Evolutionary conservation across 2,329 filamentous ascomycete genomes (phyloP).

Genomic region (Fusarium nematophilum): DNA sequence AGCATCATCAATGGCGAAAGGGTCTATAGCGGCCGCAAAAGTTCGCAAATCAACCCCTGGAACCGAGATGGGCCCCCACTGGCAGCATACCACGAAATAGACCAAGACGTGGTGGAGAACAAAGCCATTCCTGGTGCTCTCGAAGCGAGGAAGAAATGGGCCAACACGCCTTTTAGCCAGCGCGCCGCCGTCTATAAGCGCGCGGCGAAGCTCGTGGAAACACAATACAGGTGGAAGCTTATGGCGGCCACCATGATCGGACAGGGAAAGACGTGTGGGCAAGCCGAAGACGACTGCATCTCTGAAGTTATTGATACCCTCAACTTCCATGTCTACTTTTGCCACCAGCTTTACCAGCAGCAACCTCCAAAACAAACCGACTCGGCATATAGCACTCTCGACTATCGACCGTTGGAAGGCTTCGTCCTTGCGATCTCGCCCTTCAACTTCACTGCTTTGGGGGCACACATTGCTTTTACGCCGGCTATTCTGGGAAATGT

Average conservation of each 20-base stretch:
- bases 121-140: conserved; percentile 15
- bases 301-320: conserved; percentile 14
- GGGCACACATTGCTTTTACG: conserved; percentile 48
- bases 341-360: conserved; percentile 12
- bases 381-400: conserved; percentile 39
- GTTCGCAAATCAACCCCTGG: conserved; percentile 5
- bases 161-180: conserved; percentile 3
- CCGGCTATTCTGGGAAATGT: conserved; percentile 54
- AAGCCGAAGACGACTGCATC: conserved; percentile 11
- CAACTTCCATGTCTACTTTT: conserved; percentile 12
- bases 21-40: conserved; percentile 7
- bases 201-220: conserved; percentile 2
- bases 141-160: conserved; percentile 11
- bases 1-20: conserved; percentile 11
- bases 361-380: conserved; percentile 10
- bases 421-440: conserved; percentile 54
- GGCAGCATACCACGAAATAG: conserved; percentile 7
- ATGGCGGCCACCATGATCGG: conserved; percentile 19
- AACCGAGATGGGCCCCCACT: background rate
- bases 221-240: conserved; percentile 3
- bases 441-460: conserved; percentile 56
- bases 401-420: conserved; percentile 52
- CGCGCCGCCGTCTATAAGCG: conserved; percentile 10
- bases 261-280: conserved; percentile 10
- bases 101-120: background rate